A percentile compares a stretch with the other conserved stretches of the same genome.
phyloP scores from a whole-genome alignment of 768 basidiomycete genomes.

The Phanerodontia chrysosporium region DNA sequence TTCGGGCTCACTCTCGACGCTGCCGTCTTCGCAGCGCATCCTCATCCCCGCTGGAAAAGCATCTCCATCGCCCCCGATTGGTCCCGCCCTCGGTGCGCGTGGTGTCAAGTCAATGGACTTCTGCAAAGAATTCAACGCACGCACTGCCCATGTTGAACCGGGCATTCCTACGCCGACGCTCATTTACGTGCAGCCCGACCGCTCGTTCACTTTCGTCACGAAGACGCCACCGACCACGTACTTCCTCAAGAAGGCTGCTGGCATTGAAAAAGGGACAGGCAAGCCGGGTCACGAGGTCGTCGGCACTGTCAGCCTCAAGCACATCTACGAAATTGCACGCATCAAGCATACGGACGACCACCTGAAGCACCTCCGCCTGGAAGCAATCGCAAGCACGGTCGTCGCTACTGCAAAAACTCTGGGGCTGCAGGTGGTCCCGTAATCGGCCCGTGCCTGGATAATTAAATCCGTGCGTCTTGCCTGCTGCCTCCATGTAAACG shows the following conservation, averaged over 20 bases:
- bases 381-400: constrained; percentile 84
- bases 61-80: constrained; percentile 92
- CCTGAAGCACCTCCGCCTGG: constrained; percentile 79
- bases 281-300: constrained; percentile 74
- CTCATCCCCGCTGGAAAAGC: constrained; percentile 92
- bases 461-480: constrained; percentile 13
- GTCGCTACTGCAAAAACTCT: constrained; percentile 85
- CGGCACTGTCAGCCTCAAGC: constrained; percentile 89
- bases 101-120: constrained; percentile 99
- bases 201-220: constrained; percentile 88
- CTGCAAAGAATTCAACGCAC: constrained; percentile 99
- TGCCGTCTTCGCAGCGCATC: constrained; percentile 52
- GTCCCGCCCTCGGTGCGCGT: constrained; percentile 94
- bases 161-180: constrained; percentile 89
- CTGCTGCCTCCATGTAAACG: background rate
- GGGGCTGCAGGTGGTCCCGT: constrained; percentile 89
- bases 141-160: constrained; percentile 80
- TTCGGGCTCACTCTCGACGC: background rate
- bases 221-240: constrained; percentile 89
- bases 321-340: constrained; percentile 98
- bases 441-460: constrained; percentile 28
- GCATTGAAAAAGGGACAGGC: constrained; percentile 86
- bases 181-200: constrained; percentile 91
- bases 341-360: constrained; percentile 91
- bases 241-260: constrained; percentile 87